A percentile compares a stretch with the other conserved stretches of the same genome.
These are phyloP conservation scores for Globisporangium echinulatum DNA, from an alignment of 352 stramenopile species.

Conservation along the genomic window DNA sequence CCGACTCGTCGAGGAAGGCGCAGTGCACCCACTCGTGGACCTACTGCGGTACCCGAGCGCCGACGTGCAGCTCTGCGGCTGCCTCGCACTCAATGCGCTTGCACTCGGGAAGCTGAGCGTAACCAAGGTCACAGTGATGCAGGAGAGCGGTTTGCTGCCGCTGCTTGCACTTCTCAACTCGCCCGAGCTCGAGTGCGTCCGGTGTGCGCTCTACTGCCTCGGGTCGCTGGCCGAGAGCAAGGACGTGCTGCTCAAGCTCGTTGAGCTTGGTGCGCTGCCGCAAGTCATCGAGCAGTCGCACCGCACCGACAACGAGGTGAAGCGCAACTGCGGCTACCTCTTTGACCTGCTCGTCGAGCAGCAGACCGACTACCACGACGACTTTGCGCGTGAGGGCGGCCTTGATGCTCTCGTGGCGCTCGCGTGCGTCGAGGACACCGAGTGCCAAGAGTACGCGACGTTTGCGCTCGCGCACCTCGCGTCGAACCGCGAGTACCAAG, in stretches of 20 bases:
- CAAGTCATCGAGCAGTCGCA: conserved; percentile 76
- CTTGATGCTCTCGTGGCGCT: conserved; percentile 89
- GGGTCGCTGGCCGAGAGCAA: conserved; percentile 91
- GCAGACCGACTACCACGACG: conserved; percentile 89
- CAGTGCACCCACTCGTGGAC: conserved; percentile 89
- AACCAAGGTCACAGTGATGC: conserved; percentile 88
- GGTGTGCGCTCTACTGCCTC: conserved; percentile 88
- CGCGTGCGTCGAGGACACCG: conserved; percentile 91
- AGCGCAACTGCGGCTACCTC: conserved; percentile 91
- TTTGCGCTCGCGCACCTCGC: conserved; percentile 94
- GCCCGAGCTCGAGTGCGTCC: conserved; percentile 86
- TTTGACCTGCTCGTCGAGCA: conserved; percentile 89
- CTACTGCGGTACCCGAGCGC: conserved; percentile 91
- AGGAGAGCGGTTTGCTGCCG: conserved; percentile 85
- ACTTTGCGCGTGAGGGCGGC: conserved; percentile 81
- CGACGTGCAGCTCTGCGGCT: conserved; percentile 90
- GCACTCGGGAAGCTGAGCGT: conserved; percentile 77
- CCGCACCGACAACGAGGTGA: conserved; percentile 88
- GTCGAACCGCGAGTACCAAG: conserved; percentile 92
- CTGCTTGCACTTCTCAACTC: conserved; percentile 85
- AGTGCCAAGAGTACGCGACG: conserved; percentile 94
- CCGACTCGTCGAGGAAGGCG: conserved; percentile 89
- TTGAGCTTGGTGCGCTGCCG: conserved; percentile 84
- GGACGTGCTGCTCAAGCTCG: conserved; percentile 87
- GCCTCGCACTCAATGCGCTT: conserved; percentile 89